These are phyloP conservation scores for Neofusicoccum sp. DNA, from an alignment of 2,329 filamentous ascomycete species.

Conservation along the genomic window DNA sequence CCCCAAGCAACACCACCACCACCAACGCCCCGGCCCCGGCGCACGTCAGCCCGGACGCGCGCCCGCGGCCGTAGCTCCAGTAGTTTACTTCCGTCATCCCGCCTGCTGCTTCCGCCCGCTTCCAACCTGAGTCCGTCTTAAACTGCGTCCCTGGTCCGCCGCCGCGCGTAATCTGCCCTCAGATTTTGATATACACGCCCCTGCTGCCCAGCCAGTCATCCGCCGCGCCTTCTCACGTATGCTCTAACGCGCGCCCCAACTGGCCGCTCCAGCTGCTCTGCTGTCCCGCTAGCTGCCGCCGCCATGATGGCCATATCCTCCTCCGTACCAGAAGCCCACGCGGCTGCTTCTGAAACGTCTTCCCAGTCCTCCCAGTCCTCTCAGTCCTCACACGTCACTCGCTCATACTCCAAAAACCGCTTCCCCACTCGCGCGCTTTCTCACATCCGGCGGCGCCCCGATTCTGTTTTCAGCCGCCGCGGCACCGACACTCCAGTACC, in stretches of 20 bases:
- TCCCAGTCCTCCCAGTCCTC: not conserved
- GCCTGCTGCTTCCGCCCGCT: not conserved
- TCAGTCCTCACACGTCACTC: not conserved
- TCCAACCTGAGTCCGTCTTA: not conserved
- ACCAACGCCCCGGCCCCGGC: not conserved
- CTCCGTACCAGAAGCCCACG: not conserved
- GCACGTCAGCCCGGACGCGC: not conserved
- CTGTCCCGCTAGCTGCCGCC: not conserved
- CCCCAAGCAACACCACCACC: conserved; percentile 7
- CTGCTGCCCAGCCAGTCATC: not conserved
- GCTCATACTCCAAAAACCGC: not conserved
- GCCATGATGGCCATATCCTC: not conserved
- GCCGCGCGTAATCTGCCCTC: conserved; percentile 8
- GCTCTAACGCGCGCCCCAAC: not conserved
- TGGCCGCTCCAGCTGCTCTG: too few species aligned
- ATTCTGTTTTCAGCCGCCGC: conserved; percentile 37
- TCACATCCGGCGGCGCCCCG: conserved; percentile 12
- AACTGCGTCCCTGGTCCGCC: not conserved
- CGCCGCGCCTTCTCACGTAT: not conserved
- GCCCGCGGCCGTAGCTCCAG: not conserved
- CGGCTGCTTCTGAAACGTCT: not conserved
- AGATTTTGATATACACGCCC: conserved; percentile 3
- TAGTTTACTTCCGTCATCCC: conserved; percentile 3
- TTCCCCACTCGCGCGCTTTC: not conserved
- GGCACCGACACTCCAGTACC: conserved; percentile 27